Percentiles rank a stretch among this genome's conserved stretches.
Evolutionary conservation across 495 filamentous ascomycete species (phyloP).

Genomic region (Xylaria telfairii): DNA sequence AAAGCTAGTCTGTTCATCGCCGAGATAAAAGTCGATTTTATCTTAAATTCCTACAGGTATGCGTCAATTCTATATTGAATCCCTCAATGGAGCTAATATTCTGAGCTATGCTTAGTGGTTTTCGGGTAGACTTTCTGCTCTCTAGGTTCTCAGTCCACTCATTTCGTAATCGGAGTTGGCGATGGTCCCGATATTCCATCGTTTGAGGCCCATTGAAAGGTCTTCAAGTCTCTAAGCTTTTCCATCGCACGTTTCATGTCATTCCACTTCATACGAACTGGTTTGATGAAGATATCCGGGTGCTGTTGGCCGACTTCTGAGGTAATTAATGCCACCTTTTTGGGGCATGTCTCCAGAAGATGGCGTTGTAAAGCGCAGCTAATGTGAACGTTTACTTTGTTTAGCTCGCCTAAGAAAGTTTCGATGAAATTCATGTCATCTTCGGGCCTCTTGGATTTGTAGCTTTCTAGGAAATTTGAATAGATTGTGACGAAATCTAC

Average conservation of each 20-base stretch:
- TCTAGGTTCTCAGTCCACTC: not conserved
- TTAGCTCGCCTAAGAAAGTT: not conserved
- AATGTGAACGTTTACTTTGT: constrained; percentile 8
- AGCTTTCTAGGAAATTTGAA: not conserved
- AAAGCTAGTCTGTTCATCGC: not conserved
- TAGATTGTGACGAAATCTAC: constrained; percentile 8
- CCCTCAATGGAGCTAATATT: not conserved
- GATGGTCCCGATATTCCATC: constrained; percentile 8
- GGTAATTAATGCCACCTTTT: not conserved
- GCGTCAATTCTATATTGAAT: not conserved
- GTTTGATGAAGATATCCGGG: constrained; percentile 15
- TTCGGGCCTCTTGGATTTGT: constrained; percentile 13
- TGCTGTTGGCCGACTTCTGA: not conserved
- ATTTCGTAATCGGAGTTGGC: not conserved
- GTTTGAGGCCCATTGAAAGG: constrained; percentile 13
- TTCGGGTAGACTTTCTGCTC: not conserved
- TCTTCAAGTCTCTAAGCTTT: constrained; percentile 2
- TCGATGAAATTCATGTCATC: constrained; percentile 8
- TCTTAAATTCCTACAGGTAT: not conserved
- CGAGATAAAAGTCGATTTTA: not conserved
- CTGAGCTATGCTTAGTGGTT: not conserved
- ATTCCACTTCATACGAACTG: constrained; percentile 6
- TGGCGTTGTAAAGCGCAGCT: constrained; percentile 23
- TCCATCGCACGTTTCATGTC: constrained; percentile 3
- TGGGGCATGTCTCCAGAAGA: constrained; percentile 13